Base-by-base conservation (phyloP, 495 filamentous ascomycete genomes). In the Penicillium pancosmium region DNA sequence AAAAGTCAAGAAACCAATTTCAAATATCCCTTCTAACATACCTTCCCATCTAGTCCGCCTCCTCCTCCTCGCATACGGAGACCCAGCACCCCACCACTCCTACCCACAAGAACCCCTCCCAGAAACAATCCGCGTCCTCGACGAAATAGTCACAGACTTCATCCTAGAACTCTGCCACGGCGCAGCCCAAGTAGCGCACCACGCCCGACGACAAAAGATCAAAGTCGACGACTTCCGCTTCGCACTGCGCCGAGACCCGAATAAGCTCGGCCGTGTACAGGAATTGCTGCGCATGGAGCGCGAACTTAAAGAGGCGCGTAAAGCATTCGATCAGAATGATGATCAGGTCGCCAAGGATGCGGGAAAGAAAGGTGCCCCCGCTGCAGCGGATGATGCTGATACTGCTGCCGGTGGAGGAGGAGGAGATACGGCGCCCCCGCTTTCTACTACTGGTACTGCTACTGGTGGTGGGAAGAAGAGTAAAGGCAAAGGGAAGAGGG, bases 141-240 rank as follows among this genome's bases (percentile, higher is more conserved):
- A 98, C 71, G 93, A 97, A 73, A 92, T 98, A 55, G 83, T 94
- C 53, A 96, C 92, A 46, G 94, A 97, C 72, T 93, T 91, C 74
- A 84, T 92, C 56, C 86, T 94, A 57, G 91, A 92, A 70, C 82
- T 94, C 57, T 92, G 89, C 79, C 94, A 97, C 80, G 88, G 89
- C 52, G 93, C 94, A 5, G 87, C 90, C 25, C 84, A 88, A 21
- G 86, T 86, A 62, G 94, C 94, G 1, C 85, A 88, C 65, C 86
- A 94, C 71, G 84, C 88, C 3, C 86, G 91, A 4, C 86, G 94
- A 7, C 89, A 93, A 66, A 98, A 98, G 76, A 90, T 97, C 76
- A 98, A 98, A 68, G 89, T 96, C 56, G 94, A 98, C 62, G 94
- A 98, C 71, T 96, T 98, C 79, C 90, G 93, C 67, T 98, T 94